These are phyloP conservation scores for Ustilago esculenta DNA, from an alignment of 1,284 basidiomycete species.

Conservation along the genomic window DNA sequence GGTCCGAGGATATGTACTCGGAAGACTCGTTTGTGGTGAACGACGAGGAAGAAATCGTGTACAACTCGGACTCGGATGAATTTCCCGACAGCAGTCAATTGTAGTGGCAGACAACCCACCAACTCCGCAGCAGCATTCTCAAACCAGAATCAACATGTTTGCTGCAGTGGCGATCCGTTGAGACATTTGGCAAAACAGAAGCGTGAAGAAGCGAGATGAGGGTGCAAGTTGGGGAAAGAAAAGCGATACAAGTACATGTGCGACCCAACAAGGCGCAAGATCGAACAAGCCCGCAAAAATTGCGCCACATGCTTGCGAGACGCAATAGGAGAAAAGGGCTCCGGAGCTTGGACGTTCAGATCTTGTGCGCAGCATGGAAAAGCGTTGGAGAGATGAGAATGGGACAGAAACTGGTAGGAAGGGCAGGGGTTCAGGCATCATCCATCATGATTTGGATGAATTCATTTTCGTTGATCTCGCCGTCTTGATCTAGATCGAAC, in stretches of 20 bases:
- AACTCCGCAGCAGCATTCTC: too few species aligned
- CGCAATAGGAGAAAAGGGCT: too few species aligned
- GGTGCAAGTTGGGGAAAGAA: not conserved
- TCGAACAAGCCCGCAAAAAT: too few species aligned
- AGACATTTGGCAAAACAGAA: not conserved
- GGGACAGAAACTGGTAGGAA: not conserved
- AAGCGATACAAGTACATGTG: slow-evolving; percentile 19
- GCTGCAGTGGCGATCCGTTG: too few species aligned
- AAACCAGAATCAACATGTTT: too few species aligned
- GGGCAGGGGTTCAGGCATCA: slow-evolving; percentile 70
- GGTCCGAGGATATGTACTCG: slow-evolving; percentile 51
- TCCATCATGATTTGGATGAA: slow-evolving; percentile 97
- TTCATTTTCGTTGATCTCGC: slow-evolving; percentile 93
- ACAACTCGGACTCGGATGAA: slow-evolving; percentile 28
- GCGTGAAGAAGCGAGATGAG: not conserved
- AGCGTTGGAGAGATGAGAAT: not conserved
- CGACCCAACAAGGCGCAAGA: slow-evolving; percentile 11
- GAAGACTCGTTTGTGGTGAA: slow-evolving; percentile 60
- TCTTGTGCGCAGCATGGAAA: too few species aligned
- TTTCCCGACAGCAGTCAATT: slow-evolving; percentile 36
- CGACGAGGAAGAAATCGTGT: slow-evolving; percentile 55
- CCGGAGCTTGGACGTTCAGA: too few species aligned
- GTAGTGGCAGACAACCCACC: too few species aligned
- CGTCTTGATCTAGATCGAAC: slow-evolving; percentile 98
- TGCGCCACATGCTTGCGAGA: too few species aligned